These are phyloP conservation scores for Leucocoprinus leucothites DNA, from an alignment of 768 basidiomycete genomes.

Conservation along the genomic window DNA sequence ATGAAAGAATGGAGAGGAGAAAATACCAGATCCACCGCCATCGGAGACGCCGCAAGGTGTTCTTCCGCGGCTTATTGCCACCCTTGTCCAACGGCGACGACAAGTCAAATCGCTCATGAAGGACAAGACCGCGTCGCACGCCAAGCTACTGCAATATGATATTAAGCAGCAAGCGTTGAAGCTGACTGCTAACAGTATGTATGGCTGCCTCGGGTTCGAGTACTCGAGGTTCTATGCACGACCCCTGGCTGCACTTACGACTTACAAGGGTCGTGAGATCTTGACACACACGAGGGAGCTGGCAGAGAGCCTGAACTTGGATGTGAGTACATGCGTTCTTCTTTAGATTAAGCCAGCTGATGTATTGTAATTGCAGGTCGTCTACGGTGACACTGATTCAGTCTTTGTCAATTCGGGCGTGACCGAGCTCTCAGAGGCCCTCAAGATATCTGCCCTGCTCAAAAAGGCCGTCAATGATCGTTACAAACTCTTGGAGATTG, in stretches of 20 bases:
- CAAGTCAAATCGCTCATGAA: constrained; percentile 96
- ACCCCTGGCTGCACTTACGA: constrained; percentile 95
- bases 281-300: constrained; percentile 89
- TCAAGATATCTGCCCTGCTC: constrained; percentile 88
- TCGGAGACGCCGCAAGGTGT: constrained; percentile 76
- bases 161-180: constrained; percentile 97
- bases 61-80: constrained; percentile 96
- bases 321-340: constrained; percentile 51
- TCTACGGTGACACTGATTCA: constrained; percentile 99
- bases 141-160: constrained; percentile 90
- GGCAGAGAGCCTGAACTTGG: constrained; percentile 85
- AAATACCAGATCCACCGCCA: constrained; percentile 85
- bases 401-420: constrained; percentile 98
- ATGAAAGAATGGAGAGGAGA: constrained; percentile 61
- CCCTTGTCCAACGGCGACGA: constrained; percentile 84
- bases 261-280: constrained; percentile 97
- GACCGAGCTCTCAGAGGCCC: constrained; percentile 81
- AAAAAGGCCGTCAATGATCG: constrained; percentile 96
- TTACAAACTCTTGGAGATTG: constrained; percentile 94
- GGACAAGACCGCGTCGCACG: constrained; percentile 65
- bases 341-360: not conserved
- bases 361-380: constrained; percentile 57
- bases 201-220: constrained; percentile 97
- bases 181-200: constrained; percentile 99
- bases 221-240: constrained; percentile 96